Conservation (phyloP, 163 green algal species). For the Scenedesmus sp. region DNA sequence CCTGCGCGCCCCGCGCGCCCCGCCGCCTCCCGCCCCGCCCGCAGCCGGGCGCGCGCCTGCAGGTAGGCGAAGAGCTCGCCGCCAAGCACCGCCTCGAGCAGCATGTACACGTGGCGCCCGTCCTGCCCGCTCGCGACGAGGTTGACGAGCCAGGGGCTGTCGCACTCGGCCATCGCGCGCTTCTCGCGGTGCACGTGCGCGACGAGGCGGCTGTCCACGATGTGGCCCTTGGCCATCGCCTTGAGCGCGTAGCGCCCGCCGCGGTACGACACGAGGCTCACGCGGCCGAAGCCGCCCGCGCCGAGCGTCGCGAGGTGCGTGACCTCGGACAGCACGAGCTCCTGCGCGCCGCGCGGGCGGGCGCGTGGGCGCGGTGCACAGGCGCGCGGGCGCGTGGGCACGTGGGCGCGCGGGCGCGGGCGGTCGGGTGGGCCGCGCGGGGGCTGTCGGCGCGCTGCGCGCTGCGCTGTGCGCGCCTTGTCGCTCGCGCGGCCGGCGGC, state of each 20-base stretch:
- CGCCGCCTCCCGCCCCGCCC: background rate
- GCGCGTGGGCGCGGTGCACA: too few species aligned
- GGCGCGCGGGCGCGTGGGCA: too few species aligned
- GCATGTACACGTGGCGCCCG: constrained; percentile 85
- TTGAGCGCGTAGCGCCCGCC: constrained; percentile 85
- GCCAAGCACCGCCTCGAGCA: constrained; percentile 90
- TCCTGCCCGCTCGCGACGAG: constrained; percentile 79
- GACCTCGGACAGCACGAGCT: constrained; percentile 23
- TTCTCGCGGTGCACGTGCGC: constrained; percentile 88
- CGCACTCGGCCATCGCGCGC: constrained; percentile 61
- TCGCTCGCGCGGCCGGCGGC: too few species aligned
- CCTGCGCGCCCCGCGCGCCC: background rate
- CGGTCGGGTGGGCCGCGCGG: too few species aligned
- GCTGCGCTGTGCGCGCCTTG: too few species aligned
- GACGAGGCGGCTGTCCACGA: constrained; percentile 81
- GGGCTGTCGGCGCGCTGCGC: background rate
- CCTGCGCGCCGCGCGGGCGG: too few species aligned
- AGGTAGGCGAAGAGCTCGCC: constrained; percentile 95
- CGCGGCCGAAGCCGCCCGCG: constrained; percentile 85
- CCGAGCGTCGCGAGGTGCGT: constrained; percentile 79
- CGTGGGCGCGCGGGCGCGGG: too few species aligned
- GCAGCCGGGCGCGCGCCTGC: constrained; percentile 68
- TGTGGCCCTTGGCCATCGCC: constrained; percentile 83
- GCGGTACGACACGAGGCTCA: constrained; percentile 69
- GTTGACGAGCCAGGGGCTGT: constrained; percentile 82